Evolutionary conservation across 345 rosid species (phyloP).

Genomic region (Alliaria petiolata): DNA sequence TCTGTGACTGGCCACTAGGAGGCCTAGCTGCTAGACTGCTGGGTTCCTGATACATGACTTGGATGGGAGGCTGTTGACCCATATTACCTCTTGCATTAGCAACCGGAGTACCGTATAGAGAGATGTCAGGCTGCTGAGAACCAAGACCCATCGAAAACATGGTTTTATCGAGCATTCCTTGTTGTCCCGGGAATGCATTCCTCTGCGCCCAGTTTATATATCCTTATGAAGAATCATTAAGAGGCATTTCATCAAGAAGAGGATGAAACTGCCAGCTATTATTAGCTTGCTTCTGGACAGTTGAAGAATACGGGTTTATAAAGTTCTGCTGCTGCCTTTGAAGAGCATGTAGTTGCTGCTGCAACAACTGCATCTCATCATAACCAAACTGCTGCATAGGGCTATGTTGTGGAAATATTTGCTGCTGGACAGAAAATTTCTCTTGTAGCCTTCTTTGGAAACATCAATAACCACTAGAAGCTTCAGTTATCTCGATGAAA

Average conservation of each 20-base stretch:
- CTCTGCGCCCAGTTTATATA: constrained; percentile 49
- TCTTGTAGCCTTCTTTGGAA: constrained; percentile 45
- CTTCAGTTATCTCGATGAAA: constrained; percentile 36
- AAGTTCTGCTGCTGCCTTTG: constrained; percentile 64
- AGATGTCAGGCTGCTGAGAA: constrained; percentile 50
- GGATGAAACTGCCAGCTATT: constrained; percentile 40
- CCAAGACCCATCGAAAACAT: constrained; percentile 39
- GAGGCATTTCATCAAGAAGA: constrained; percentile 51
- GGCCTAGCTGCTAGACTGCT: constrained; percentile 31
- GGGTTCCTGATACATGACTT: constrained; percentile 33
- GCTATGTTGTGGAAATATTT: constrained; percentile 27
- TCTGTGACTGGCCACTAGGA: constrained; percentile 42
- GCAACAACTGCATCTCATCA: constrained; percentile 61
- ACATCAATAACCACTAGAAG: constrained; percentile 32
- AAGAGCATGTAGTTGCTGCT: constrained; percentile 70
- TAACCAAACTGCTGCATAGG: constrained; percentile 56
- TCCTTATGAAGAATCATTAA: constrained; percentile 47
- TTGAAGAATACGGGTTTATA: constrained; percentile 35
- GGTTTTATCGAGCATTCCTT: constrained; percentile 41
- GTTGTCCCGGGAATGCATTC: constrained; percentile 36
- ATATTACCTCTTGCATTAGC: constrained; percentile 43
- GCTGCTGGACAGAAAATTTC: constrained; percentile 29
- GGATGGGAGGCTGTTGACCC: constrained; percentile 38
- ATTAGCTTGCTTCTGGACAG: constrained; percentile 38
- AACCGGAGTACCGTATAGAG: constrained; percentile 50